A percentile compares a stretch with the other conserved stretches of the same genome.
Evolutionary conservation across 2,329 filamentous ascomycete species (phyloP).

Genomic region (Lasiodiplodia citricola): DNA sequence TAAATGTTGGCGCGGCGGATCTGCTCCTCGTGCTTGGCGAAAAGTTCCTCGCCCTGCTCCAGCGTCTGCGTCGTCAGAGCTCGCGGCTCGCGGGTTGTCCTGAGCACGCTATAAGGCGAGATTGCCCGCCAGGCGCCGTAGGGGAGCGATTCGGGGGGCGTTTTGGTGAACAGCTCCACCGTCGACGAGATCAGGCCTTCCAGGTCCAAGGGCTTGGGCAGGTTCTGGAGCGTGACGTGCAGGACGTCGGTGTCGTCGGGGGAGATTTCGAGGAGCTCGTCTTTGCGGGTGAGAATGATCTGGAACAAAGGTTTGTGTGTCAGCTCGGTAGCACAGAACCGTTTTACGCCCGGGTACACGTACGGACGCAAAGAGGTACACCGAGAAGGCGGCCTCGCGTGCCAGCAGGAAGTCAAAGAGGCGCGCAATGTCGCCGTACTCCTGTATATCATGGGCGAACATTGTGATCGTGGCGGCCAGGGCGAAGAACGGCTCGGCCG

Average conservation of each 20-base stretch:
- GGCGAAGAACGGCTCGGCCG: constrained; percentile 87
- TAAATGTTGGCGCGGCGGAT: constrained; percentile 69
- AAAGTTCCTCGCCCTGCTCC: constrained; percentile 69
- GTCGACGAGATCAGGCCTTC: constrained; percentile 76
- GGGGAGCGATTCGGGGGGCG: constrained; percentile 75
- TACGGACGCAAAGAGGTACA: constrained; percentile 80
- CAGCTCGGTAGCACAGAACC: constrained; percentile 19
- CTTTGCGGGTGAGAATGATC: constrained; percentile 79
- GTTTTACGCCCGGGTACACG: constrained; percentile 21
- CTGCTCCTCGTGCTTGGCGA: constrained; percentile 73
- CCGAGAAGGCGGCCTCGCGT: constrained; percentile 81
- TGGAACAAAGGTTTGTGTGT: constrained; percentile 39
- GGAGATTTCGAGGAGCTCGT: constrained; percentile 84
- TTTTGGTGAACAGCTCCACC: constrained; percentile 63
- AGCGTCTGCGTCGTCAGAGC: constrained; percentile 62
- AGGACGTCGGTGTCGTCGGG: constrained; percentile 89
- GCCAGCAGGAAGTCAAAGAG: constrained; percentile 93
- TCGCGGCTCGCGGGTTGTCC: constrained; percentile 70
- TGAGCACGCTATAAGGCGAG: constrained; percentile 79
- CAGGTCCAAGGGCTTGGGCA: constrained; percentile 80
- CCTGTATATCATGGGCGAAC: constrained; percentile 94
- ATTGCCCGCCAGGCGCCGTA: constrained; percentile 71
- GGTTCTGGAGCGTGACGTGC: constrained; percentile 80
- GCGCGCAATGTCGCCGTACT: constrained; percentile 84
- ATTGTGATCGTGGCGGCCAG: constrained; percentile 92